Evolutionary conservation across 306 rosid species (phyloP), one percentile per base, ranked within the genome.

Genomic region (Fragaria vesca): DNA sequence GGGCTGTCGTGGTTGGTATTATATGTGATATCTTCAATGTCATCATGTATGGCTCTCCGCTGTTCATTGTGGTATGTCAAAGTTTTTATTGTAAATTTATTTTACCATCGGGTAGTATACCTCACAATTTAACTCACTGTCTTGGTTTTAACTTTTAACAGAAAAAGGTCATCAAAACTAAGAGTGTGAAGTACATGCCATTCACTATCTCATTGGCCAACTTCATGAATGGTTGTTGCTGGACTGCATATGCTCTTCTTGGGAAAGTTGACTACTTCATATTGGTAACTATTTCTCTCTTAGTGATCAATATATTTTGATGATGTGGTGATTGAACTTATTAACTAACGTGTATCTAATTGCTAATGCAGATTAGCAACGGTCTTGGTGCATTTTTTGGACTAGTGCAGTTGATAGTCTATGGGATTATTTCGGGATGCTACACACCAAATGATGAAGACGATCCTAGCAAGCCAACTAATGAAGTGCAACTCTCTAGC

Each of bases 171-270:
- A 86, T 89, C 66, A 78, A 21, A 62, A 90, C 91, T 0, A 92
- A 87, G 85, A 92, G 97, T 9, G 96, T 90, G 48, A 78, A 87
- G 20, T 92, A 81, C 80, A 94, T 92, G 97, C 95, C 98, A 10
- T 89, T 90, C 54, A 78, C 78, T 74, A 97, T 94, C 13, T 92
- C 97, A 4, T 0, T 90, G 28, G n/a, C 98, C n/a, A 88, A 87
- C 83, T 88, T 90, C 66, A 81, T 86, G 6, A 92, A 92, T 80
- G 98, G 96, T 45, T 5, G 38, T 47, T 20, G 73, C 24, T 94
- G 97, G 97, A 90, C 96, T 11, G 52, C 87, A 8, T 92, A 90
- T 86, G 93, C 97, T 66, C 89, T 94, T 50, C 80, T 94, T 81
- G 42, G 43, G 17, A 79, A 83, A 3, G 71, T 90, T 0, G 98